Conservation (phyloP, 2,329 filamentous ascomycete genomes). For the Grosmannia clavigera region DNA sequence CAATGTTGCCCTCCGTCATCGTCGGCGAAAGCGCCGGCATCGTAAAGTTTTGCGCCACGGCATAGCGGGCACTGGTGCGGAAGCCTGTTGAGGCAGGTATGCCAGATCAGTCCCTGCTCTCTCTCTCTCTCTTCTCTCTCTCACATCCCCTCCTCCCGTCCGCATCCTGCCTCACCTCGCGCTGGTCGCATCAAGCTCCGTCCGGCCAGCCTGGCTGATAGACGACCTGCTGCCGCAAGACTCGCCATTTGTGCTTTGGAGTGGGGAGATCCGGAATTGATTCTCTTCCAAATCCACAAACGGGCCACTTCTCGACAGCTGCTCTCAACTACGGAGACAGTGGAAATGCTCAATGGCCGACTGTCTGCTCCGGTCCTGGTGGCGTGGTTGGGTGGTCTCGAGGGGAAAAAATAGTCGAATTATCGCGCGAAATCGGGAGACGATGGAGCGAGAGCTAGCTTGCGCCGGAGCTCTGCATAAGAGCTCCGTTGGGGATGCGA, state of each 20-base stretch:
- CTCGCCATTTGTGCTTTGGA: conserved; percentile 8
- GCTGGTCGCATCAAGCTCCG: conserved; percentile 6
- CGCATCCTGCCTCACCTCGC: conserved; percentile 4
- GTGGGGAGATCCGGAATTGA: not conserved
- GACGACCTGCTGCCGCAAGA: conserved; percentile 12
- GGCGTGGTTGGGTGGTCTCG: not conserved
- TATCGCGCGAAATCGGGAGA: not conserved
- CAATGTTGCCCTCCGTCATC: conserved; percentile 88
- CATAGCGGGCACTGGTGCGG: conserved; percentile 45
- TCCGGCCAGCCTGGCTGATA: conserved; percentile 14
- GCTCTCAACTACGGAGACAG: not conserved
- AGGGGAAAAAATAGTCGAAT: not conserved
- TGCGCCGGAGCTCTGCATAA: not conserved
- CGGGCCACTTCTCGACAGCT: not conserved
- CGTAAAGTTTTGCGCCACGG: conserved; percentile 74
- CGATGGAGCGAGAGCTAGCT: not conserved
- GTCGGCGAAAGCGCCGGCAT: conserved; percentile 88
- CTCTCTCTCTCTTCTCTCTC: not conserved
- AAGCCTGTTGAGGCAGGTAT: conserved; percentile 36
- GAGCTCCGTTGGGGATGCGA: not conserved
- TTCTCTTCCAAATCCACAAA: not conserved
- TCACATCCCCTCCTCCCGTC: not conserved
- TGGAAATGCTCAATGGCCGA: not conserved
- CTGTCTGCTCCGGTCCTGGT: not conserved
- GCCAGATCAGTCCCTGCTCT: not conserved